Base-by-base conservation (phyloP, 164 flowering plant genomes). In the Dillenia suffruticosa region DNA sequence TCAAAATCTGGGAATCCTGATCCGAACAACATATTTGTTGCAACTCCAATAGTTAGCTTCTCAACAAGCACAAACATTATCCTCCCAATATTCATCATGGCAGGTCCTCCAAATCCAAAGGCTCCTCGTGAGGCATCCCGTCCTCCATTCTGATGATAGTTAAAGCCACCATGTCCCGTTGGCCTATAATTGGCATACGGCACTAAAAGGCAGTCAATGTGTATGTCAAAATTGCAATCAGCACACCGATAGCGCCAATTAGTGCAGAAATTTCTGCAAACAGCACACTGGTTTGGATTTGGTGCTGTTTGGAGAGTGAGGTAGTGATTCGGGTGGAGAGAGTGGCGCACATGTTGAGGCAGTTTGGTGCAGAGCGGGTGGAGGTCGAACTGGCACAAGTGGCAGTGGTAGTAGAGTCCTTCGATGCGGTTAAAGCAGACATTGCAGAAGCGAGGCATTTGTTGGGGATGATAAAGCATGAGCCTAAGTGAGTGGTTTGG, bases 361-460 rank as follows among this genome's bases (percentile, higher is more conserved):
- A 65, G 52, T 15, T 51, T 52, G 44, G 63, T 50, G 57, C 68
- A 65, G 2, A 65, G 44, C 2, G 63, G 68, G 17, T 62, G 63
- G 12, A 57, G 12, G 26, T 54, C 55, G 57, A 61, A 61, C 1
- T 17, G 13, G 24, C 26, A 49, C 1, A 46, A 15, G 1, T 54
- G 46, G 54, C 77, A 74, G 22, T 53, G 16, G 46, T 74, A 74
- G 57, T 50, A 70, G 11, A 74, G 62, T 19, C 70, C 72, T 10
- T 49, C 58, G 6, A 73, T 54, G 8, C 26, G 12, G 9, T 64
- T 64, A 12, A 44, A 0, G 22, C 73, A 69, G 4, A 69, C 45
- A 12, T 69, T 46, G 58, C 76, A 73, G 44, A 52, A 1, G 8
- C 66, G 51, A 3, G n/a, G 16, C 6, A 24, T 49, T 6, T 63